Evolutionary conservation across 768 basidiomycete species (phyloP).

Genomic region (Podaxis sp.): DNA sequence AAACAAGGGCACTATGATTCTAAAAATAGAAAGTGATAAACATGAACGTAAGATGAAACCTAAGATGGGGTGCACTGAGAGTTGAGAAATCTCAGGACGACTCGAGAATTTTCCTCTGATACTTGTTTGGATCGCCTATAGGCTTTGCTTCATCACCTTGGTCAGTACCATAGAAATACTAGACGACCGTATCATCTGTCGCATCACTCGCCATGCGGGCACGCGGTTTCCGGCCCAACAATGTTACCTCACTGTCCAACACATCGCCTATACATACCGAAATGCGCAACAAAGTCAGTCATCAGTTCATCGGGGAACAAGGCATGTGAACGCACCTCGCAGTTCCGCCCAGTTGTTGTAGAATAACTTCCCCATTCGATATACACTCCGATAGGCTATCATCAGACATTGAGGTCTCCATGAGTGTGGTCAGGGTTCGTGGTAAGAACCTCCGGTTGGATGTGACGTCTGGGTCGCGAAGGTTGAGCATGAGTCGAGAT

Average conservation of each 20-base stretch:
- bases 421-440: background rate
- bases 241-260: background rate
- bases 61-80: background rate
- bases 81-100: background rate
- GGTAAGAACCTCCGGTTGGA: background rate
- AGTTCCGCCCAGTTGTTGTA: constrained; percentile 2
- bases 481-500: constrained; percentile 28
- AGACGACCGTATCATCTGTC: background rate
- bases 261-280: background rate
- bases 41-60: too few relatives aligned
- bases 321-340: background rate
- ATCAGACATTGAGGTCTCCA: background rate
- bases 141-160: background rate
- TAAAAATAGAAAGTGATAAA: too few relatives aligned
- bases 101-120: constrained; percentile 6
- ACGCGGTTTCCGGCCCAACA: background rate
- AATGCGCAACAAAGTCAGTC: background rate
- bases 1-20: too few relatives aligned
- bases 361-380: background rate
- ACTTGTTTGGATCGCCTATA: background rate
- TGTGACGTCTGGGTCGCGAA: constrained; percentile 23
- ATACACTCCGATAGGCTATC: background rate
- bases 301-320: background rate
- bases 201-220: background rate
- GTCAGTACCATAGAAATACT: background rate